Base-by-base conservation (phyloP, 2,329 filamentous ascomycete genomes). In the Didymella pomorum region DNA sequence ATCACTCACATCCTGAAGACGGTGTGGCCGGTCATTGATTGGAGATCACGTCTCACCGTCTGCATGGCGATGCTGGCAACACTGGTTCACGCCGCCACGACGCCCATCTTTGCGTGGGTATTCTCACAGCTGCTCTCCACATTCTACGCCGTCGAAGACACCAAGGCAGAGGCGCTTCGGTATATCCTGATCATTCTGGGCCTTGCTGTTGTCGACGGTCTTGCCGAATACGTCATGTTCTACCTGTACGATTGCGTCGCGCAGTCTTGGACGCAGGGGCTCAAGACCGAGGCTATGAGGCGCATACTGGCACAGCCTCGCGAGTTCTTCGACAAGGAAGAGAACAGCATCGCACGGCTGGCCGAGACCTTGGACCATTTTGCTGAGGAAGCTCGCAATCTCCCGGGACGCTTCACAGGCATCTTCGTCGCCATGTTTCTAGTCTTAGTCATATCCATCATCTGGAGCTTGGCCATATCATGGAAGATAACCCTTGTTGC, bases 401-500 rank as follows among this genome's bases (percentile, higher is more conserved):
- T 98, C 0, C 82, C 96, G 0, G 90, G 91, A 2, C 86, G 90
- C 1, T 96, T 97, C 69, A 82, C 89, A 0, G 89, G 90, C 1
- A 86, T 90, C 52, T 76, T 89, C 0, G 81, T 93, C 14, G 85
- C 89, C 10, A 87, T 90, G 3, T 71, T 81, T 0, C 77, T 86
- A 50, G 93, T 96, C 83, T 82, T 91, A 18, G 56, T 79, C 0
- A 84, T 89, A n/a, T 87, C 91, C 0, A 69, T 95, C 7, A 69
- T 84, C 2, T 97, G 93, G 93, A 88, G 91, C 4, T 75, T 96
- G 16, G 73, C 82, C 0, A 84, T 90, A 28, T 89, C 88, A 43
- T 97, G 93, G 92, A 89, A 89, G 70, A 80, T 97, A 28, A 91
- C 92, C 0, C 80, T 97, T 0, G 89, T 97, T 14, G 86, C 89